Conservation (phyloP, 805 yeast genomes). For the Pichia phayaonensis region DNA sequence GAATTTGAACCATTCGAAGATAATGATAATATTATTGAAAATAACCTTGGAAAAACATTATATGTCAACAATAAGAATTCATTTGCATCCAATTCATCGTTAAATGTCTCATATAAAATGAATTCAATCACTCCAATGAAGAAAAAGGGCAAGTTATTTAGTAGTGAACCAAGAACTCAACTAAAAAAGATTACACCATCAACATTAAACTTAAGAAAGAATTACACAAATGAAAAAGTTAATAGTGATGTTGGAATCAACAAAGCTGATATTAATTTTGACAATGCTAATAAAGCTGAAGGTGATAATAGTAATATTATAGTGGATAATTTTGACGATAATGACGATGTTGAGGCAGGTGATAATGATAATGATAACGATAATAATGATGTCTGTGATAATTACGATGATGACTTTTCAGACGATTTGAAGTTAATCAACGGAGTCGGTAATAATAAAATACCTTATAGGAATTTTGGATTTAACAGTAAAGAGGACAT, state of each 20-base stretch:
- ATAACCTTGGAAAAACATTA: background rate
- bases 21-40: background rate
- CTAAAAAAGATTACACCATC: slow-evolving; percentile 8
- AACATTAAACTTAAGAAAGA: slow-evolving; percentile 18
- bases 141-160: background rate
- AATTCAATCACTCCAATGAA: slow-evolving; percentile 9
- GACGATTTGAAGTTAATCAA: slow-evolving; percentile 6
- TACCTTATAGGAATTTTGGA: background rate
- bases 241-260: background rate
- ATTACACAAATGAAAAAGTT: slow-evolving; percentile 24
- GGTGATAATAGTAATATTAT: too few relatives aligned
- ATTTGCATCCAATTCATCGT: slow-evolving; percentile 16
- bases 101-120: slow-evolving; percentile 26
- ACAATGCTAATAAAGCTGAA: background rate
- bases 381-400: background rate
- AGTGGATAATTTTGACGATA: background rate
- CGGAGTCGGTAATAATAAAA: slow-evolving; percentile 10
- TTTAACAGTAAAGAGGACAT: background rate
- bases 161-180: slow-evolving; percentile 1
- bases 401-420: background rate
- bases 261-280: slow-evolving; percentile 1
- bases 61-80: background rate
- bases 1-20: background rate
- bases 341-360: background rate
- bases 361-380: background rate